phyloP scores from a whole-genome alignment of 2,329 filamentous ascomycete species.

The Chaetomium globosum region DNA sequence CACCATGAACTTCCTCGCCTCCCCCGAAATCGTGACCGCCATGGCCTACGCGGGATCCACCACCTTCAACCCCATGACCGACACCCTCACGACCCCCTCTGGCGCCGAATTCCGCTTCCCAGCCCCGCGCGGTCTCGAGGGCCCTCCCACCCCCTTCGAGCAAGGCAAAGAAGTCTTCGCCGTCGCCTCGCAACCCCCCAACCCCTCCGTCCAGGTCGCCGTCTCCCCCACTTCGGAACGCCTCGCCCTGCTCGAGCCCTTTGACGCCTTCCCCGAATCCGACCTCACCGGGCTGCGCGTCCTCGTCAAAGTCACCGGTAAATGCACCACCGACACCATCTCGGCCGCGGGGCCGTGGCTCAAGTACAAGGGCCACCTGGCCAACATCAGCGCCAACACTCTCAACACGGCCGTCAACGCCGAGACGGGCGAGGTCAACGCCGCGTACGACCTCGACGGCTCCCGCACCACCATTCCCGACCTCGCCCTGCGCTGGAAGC shows the following conservation, averaged over 20 bases:
- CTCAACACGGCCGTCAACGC: constrained; percentile 93
- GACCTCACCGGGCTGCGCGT: constrained; percentile 81
- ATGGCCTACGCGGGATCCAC: constrained; percentile 92
- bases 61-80: constrained; percentile 94
- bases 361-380: constrained; percentile 98
- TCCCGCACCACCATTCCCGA: constrained; percentile 75
- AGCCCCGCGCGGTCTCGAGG: constrained; percentile 71
- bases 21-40: constrained; percentile 93
- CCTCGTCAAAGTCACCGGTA: constrained; percentile 93
- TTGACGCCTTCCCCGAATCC: constrained; percentile 74
- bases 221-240: constrained; percentile 88
- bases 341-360: constrained; percentile 97
- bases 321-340: constrained; percentile 99
- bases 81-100: constrained; percentile 76
- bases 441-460: constrained; percentile 70
- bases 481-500: constrained; percentile 81
- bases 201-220: constrained; percentile 69
- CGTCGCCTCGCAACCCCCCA: constrained; percentile 71
- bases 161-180: constrained; percentile 73
- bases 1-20: constrained; percentile 99
- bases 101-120: constrained; percentile 84
- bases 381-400: constrained; percentile 97
- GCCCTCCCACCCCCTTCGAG: constrained; percentile 69
- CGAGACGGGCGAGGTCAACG: constrained; percentile 89
- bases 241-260: constrained; percentile 88